Evolutionary conservation across 208 protist species (phyloP).

Genomic region (Leishmania tarentolae): DNA sequence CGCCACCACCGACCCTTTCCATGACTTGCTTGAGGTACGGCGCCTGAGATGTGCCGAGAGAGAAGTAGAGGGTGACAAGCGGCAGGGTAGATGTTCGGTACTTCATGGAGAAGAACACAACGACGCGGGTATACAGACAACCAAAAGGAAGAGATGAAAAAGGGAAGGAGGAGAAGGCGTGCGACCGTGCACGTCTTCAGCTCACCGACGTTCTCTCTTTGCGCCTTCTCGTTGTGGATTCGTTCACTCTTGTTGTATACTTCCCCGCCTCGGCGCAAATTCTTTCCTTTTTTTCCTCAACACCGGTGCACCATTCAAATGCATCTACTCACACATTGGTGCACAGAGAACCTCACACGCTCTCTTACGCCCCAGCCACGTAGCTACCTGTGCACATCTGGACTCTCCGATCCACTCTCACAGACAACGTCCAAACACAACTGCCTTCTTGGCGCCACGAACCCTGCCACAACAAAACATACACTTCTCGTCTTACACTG

Average conservation of each 20-base stretch:
- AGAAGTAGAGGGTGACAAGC: too few relatives aligned
- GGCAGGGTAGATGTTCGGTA: neutral
- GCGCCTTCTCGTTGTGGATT: neutral
- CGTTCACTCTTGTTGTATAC: neutral
- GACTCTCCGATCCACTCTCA: neutral
- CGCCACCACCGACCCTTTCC: neutral
- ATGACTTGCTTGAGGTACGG: neutral
- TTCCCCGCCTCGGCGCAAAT: neutral
- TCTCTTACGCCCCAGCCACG: neutral
- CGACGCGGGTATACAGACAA: neutral
- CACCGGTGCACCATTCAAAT: neutral
- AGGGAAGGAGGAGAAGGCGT: neutral
- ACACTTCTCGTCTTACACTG: neutral
- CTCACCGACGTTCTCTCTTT: neutral
- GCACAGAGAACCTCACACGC: neutral
- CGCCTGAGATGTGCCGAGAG: neutral
- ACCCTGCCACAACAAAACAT: neutral
- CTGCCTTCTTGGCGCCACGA: neutral
- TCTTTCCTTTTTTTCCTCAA: neutral
- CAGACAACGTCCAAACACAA: neutral
- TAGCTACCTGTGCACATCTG: neutral
- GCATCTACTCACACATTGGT: neutral
- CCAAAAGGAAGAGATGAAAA: neutral
- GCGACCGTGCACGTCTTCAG: neutral
- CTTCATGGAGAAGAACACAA: neutral